Conservation (phyloP, 2,329 filamentous ascomycete species). For the Balansia obtecta region DNA sequence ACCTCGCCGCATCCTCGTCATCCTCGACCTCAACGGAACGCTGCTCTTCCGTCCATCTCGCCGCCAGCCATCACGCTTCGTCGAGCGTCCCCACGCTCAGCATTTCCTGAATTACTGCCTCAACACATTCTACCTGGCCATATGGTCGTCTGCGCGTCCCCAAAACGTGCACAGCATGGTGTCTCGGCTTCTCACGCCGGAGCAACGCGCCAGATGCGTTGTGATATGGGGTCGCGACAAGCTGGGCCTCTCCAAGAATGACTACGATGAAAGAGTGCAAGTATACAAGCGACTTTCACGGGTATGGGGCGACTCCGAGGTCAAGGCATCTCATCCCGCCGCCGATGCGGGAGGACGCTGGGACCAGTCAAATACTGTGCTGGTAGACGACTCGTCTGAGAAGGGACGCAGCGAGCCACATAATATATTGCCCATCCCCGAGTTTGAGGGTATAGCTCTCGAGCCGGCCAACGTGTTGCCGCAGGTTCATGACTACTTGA, state of each 20-base stretch:
- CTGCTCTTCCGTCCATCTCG: constrained; percentile 58
- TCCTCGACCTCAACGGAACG: constrained; percentile 91
- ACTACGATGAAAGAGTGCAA: constrained; percentile 63
- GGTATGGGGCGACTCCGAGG: constrained; percentile 49
- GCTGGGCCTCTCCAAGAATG: constrained; percentile 49
- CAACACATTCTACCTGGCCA: constrained; percentile 62
- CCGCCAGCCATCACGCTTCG: constrained; percentile 36
- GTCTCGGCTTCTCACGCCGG: constrained; percentile 44
- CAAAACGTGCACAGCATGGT: constrained; percentile 62
- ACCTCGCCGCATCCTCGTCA: constrained; percentile 58
- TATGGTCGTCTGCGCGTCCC: constrained; percentile 80
- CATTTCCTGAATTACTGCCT: constrained; percentile 65
- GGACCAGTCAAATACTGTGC: constrained; percentile 75
- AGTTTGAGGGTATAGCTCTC: constrained; percentile 45
- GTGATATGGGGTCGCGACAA: constrained; percentile 69
- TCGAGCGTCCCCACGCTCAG: constrained; percentile 53
- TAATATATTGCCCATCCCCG: constrained; percentile 71
- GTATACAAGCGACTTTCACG: constrained; percentile 76
- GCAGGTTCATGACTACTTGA: constrained; percentile 50
- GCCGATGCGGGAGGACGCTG: constrained; percentile 36
- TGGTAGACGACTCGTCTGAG: constrained; percentile 73
- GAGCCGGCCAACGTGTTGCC: constrained; percentile 36
- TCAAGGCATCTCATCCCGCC: constrained; percentile 33
- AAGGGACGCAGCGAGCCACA: constrained; percentile 76
- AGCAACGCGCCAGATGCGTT: constrained; percentile 43